Base-by-base conservation (phyloP, 805 yeast genomes). In the Saccharomycopsis synnaedendra region DNA sequence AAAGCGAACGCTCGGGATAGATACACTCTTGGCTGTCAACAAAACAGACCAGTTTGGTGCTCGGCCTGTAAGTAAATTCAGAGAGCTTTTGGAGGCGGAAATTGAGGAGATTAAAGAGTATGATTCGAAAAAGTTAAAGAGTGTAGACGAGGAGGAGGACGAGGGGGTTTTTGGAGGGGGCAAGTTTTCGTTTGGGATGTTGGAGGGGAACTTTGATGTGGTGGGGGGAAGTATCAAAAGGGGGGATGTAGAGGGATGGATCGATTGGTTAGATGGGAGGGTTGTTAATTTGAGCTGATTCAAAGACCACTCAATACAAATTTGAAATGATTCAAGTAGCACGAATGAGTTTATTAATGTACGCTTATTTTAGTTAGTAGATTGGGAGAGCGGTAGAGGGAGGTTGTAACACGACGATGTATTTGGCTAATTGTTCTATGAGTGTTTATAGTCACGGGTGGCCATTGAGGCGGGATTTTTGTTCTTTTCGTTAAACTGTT, bases 41-140 rank as follows among this genome's bases (percentile, higher is more conserved):
- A 90, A 90, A 62, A 74, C 75, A 45, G 97, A 93, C 57, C 72
- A 81, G 38, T 93, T 93, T 66, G 85, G 87, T 52, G 76, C 94
- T 10, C 75, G 86, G 56, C 90, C 93, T 27, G 69, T 79, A 6
- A 57, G 64, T 44, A 79, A 82, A 58, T 74, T 89, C 45, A 72
- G 67, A 55, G 69, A 69, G 30, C 61, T 77, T 39, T 62, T 90
- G 47, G 90, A 83, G 57, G 53, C 60, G 8, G 66, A 71, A 44
- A 74, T 80, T 44, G 68, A 72, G 19, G 72, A 69, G 28, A 68
- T 57, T 7, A 66, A 61, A 39, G 66, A 57, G 6, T 51, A 48
- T 39, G 58, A 50, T 34, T 57, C 53, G 42, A 67, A 53, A 57
- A 41, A 48, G 29, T 57, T 57, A 43, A 58, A 55, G 7, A 57